Base-by-base conservation (phyloP, 2,329 filamentous ascomycete genomes). In the Dactylonectria estremocensis region DNA sequence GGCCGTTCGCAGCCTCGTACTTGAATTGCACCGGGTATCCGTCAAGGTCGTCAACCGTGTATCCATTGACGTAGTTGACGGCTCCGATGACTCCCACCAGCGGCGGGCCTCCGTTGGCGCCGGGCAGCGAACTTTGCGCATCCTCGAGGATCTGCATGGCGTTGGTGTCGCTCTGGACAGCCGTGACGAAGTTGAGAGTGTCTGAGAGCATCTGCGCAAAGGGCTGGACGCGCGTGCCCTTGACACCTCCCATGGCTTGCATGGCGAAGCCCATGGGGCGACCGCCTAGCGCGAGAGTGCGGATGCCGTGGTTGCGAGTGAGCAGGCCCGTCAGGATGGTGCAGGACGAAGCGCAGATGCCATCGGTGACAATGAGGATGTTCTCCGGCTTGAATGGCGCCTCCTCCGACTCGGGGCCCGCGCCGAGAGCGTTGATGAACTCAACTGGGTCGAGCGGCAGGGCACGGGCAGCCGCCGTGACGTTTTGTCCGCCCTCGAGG, bases 181-280 rank as follows among this genome's bases (percentile, higher is more conserved):
- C 5, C 9, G 31, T 13, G 7, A 64, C 31, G 8, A 22, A 10
- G 2, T 6, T 13, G 14, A 16, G 33, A 2, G 24, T 28, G 16
- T 3, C 6, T 10, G 16, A 1, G 6, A 57, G 1, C 3, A 13
- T n/a, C n/a, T n/a, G 40, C 5, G 46, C 28, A 35, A 48, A 28
- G 7, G 4, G 4, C 7, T 28, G 24, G 4, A 37, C 37, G 40
- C 57, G 56, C 8, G 52, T 37, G 1, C 66, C 69, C 6, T 68
- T 65, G 10, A 66, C 61, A 6, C 69, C 69, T 3, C 67, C 69
- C 55, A 71, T 66, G 24, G 56, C 46, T 18, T 71, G 69, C 69
- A 71, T 71, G 5, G 69, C 58, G n/a, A 61, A 37, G 0, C 50
- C 28, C 1, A 45, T 35, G 1, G 67, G 69, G 3, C 50, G 67